Conservation (phyloP, 495 filamentous ascomycete genomes). For the Xylaria intraflava region DNA sequence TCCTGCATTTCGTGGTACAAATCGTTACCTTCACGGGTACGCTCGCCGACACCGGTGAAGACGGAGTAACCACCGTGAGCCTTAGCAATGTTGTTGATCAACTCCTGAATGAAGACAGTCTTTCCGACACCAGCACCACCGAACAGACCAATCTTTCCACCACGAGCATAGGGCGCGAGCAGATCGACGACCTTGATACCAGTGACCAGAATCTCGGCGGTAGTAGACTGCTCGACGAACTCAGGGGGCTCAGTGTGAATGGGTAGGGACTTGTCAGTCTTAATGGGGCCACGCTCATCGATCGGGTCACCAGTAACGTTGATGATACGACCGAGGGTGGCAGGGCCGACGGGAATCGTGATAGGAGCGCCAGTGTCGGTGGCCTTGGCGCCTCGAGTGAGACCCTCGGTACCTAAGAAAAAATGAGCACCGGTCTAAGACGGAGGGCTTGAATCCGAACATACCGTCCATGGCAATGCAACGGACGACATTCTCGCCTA, state of each 20-base stretch:
- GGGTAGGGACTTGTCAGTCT: conserved; percentile 74
- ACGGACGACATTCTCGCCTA: conserved; percentile 98
- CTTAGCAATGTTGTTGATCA: conserved; percentile 99
- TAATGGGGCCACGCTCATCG: conserved; percentile 98
- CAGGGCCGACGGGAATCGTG: conserved; percentile 92
- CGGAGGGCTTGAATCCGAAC: conserved; percentile 28
- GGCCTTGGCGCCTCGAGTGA: conserved; percentile 79
- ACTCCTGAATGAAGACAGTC: conserved; percentile 99
- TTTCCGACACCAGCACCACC: conserved; percentile 99
- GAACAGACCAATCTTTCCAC: conserved; percentile 99
- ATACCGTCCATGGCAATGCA: conserved; percentile 99
- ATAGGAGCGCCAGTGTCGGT: conserved; percentile 90
- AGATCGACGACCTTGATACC: conserved; percentile 99
- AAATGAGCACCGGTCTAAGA: conserved; percentile 22
- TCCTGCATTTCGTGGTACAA: conserved; percentile 99
- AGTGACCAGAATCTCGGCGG: conserved; percentile 92
- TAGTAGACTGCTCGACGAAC: conserved; percentile 92
- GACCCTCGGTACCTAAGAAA: conserved; percentile 89
- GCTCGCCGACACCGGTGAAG: conserved; percentile 99
- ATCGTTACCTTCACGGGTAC: conserved; percentile 99
- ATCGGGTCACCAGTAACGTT: conserved; percentile 99
- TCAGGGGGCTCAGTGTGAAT: conserved; percentile 90
- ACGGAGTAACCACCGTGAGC: conserved; percentile 99
- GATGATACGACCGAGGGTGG: conserved; percentile 97
- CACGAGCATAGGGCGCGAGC: conserved; percentile 97